Conservation (phyloP, 2,329 filamentous ascomycete genomes). For the Boeremia lycopersici region DNA sequence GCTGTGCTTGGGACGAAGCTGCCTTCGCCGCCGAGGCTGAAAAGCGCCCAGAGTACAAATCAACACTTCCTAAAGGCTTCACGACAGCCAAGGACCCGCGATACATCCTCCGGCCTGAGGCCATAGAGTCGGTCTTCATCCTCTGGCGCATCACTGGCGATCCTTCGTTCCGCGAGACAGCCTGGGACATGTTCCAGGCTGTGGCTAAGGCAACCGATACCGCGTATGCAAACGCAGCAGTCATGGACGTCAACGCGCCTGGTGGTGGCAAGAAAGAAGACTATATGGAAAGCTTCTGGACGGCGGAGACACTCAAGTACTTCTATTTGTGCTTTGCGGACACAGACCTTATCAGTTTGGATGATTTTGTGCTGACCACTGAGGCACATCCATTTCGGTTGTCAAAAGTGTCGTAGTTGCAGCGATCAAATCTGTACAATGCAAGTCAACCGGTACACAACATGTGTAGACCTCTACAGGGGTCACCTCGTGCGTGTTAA, state of each 20-base stretch:
- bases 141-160: conserved; percentile 64
- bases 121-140: conserved; percentile 64
- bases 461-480: not conserved
- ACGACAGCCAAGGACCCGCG: conserved; percentile 49
- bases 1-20: conserved; percentile 60
- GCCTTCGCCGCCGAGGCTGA: conserved; percentile 50
- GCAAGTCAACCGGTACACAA: not conserved
- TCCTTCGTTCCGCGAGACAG: conserved; percentile 47
- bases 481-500: not conserved
- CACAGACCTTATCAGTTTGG: conserved; percentile 50
- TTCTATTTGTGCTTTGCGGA: conserved; percentile 55
- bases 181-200: conserved; percentile 54
- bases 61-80: conserved; percentile 49
- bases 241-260: conserved; percentile 49
- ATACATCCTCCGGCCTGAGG: conserved; percentile 59
- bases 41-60: conserved; percentile 29
- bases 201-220: conserved; percentile 51
- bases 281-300: conserved; percentile 57
- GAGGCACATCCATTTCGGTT: conserved; percentile 54
- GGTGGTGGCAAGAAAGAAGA: conserved; percentile 41
- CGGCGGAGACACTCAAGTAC: conserved; percentile 57
- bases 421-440: not conserved
- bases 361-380: conserved; percentile 57
- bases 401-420: conserved; percentile 6
- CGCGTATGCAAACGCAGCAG: conserved; percentile 49